Conservation (phyloP, 1,284 basidiomycete species). For the Lignosus rhinocerotis region DNA sequence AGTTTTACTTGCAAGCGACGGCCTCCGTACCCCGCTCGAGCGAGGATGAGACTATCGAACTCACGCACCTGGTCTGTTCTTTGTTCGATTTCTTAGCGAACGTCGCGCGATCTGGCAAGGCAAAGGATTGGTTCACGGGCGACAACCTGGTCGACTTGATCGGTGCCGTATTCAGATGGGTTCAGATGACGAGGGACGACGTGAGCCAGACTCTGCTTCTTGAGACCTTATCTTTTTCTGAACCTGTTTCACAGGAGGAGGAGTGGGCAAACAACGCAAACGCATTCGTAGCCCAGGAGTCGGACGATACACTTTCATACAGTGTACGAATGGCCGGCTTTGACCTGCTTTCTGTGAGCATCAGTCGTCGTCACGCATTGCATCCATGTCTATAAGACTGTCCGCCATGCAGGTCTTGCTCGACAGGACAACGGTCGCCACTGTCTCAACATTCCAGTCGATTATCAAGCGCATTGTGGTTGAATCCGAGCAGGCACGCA, state of each 20-base stretch:
- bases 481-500: constrained; percentile 55
- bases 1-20: constrained; percentile 65
- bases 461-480: constrained; percentile 57
- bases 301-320: constrained; percentile 85
- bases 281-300: constrained; percentile 92
- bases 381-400: neutral
- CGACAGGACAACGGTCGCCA: constrained; percentile 61
- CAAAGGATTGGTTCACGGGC: constrained; percentile 60
- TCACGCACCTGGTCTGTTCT: constrained; percentile 75
- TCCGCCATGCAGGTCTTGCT: constrained; percentile 61
- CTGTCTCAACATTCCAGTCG: constrained; percentile 57
- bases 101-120: constrained; percentile 60
- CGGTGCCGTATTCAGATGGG: constrained; percentile 66
- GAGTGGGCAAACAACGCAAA: constrained; percentile 90
- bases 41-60: constrained; percentile 79
- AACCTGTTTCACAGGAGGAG: constrained; percentile 63
- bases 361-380: neutral
- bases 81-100: constrained; percentile 81
- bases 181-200: constrained; percentile 89
- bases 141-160: constrained; percentile 60
- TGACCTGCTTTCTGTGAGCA: constrained; percentile 74
- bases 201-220: constrained; percentile 42
- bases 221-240: neutral
- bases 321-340: constrained; percentile 83
- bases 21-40: constrained; percentile 60